Evolutionary conservation across 2,329 filamentous ascomycete species (phyloP), one percentile per base, ranked within the genome.

Genomic region (Cryphonectria japonica): DNA sequence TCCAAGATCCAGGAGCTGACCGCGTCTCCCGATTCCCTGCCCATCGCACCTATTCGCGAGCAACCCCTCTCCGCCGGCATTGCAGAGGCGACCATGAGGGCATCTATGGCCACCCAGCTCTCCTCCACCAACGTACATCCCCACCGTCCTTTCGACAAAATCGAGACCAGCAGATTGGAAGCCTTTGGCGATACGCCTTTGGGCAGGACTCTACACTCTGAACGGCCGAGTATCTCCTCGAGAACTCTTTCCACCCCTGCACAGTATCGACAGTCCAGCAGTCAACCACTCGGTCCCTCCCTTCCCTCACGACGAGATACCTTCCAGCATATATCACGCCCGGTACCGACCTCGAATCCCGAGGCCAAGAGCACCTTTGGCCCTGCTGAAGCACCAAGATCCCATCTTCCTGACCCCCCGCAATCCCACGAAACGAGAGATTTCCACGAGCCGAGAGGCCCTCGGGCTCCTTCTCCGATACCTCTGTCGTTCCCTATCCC

Each of bases 1-100:
- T 85, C 83, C 52, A 86, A 89, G 75, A 89, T 91, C 77, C 85
- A 88, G 68, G 85, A 88, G 71, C 79, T 91, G 71, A 85, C 86
- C 19, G 85, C 83, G 39, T 83, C 86, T 1, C 87, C 87, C 7
- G 86, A 88, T 39, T 90, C 88, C 0, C 79, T 91, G 1, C 88
- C 89, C 16, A 78, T 90, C 0, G 85, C 86, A 1, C 78, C 84
- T 19, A 78, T 85, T 2, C 77, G 78, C 73, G 80, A 78, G 73
- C 81, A 76, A 74, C 79, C 78, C 73, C 77, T 77, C 73, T 83
- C 78, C 73, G 84, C 78, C 72, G 79, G 76, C 34, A 72, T 78
- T 16, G 76, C 75, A 41, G 84, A 84, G 46, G 75, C 78, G 1
- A 76, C 75, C 64, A 76, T 77, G 3, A 78, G 78, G 39, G 73